Evolutionary conservation across 495 filamentous ascomycete species (phyloP).

Genomic region (Penicillium argentinense): DNA sequence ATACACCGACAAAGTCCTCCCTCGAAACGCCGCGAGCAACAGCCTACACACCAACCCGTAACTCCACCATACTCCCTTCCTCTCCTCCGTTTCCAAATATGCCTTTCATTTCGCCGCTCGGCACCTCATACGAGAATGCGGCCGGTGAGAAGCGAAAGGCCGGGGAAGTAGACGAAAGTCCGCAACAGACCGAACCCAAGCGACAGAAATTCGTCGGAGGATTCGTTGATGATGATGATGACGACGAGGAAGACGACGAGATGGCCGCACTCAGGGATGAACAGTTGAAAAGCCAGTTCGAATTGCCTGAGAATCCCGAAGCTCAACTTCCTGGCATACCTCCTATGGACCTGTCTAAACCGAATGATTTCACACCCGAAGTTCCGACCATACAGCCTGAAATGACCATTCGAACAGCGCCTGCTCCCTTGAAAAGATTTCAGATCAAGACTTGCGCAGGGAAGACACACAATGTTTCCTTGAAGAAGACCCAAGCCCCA

Average conservation of each 20-base stretch:
- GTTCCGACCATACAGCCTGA: conserved; percentile 9
- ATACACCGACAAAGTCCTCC: conserved; percentile 40
- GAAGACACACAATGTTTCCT: conserved; percentile 53
- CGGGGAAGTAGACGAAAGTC: conserved; percentile 30
- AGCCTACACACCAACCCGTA: conserved; percentile 14
- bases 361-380: conserved; percentile 2
- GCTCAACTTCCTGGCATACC: conserved; percentile 9
- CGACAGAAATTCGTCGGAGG: conserved; percentile 45
- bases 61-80: conserved; percentile 25
- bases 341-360: background rate
- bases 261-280: conserved; percentile 32
- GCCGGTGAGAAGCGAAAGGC: conserved; percentile 49
- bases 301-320: conserved; percentile 33
- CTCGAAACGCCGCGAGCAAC: conserved; percentile 27
- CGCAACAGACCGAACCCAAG: conserved; percentile 38
- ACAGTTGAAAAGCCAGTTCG: conserved; percentile 38
- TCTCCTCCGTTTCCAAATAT: conserved; percentile 47
- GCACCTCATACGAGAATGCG: conserved; percentile 7
- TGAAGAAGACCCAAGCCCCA: conserved; percentile 45
- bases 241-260: conserved; percentile 41
- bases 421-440: conserved; percentile 25
- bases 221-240: conserved; percentile 49
- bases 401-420: conserved; percentile 13
- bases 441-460: conserved; percentile 68
- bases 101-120: conserved; percentile 63